Evolutionary conservation across 192 early-diverging fungal species (phyloP).

Genomic region (Coemansia aciculifera): DNA sequence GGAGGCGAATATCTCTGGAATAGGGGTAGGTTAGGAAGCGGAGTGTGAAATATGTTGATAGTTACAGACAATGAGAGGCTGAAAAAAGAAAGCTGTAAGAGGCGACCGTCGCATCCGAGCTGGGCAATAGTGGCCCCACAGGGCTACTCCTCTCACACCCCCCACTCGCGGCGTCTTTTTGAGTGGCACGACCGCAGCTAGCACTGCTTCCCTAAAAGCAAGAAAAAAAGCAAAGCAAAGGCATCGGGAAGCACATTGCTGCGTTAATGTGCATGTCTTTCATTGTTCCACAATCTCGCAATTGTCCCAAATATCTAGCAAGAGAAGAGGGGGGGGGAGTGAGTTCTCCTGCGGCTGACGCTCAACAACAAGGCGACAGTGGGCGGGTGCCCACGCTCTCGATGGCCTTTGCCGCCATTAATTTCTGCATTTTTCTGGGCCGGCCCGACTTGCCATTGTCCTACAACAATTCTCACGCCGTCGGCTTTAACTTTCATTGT

Average conservation of each 20-base stretch:
- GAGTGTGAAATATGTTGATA: background rate
- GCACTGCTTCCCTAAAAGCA: background rate
- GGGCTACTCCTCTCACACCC: background rate
- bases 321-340: background rate
- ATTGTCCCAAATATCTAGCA: background rate
- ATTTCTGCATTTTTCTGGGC: constrained; percentile 4
- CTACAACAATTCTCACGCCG: background rate
- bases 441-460: constrained; percentile 4
- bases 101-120: background rate
- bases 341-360: constrained; percentile 4
- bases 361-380: background rate
- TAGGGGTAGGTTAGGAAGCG: background rate
- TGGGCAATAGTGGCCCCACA: constrained; percentile 1
- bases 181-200: background rate
- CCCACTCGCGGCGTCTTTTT: background rate
- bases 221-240: background rate
- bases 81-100: constrained; percentile 5
- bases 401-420: background rate
- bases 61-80: background rate
- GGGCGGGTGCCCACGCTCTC: background rate
- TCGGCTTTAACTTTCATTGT: background rate
- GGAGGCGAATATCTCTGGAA: background rate
- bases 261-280: background rate
- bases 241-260: constrained; percentile 6
- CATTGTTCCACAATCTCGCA: background rate